phyloP scores from a whole-genome alignment of 2,329 filamentous ascomycete species.

The Botrytis fragariae region DNA sequence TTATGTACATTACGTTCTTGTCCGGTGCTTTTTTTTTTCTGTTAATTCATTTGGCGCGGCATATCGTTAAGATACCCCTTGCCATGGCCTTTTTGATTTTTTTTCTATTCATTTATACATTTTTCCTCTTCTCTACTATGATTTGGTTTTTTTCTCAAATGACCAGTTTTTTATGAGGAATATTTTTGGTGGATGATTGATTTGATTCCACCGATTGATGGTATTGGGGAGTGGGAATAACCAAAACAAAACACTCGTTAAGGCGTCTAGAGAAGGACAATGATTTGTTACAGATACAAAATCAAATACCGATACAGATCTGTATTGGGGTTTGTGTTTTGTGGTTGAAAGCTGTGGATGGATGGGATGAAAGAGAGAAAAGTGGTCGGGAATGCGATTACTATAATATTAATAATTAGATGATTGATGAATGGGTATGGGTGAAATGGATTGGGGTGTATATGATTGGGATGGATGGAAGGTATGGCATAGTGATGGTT shows the following conservation, averaged over 20 bases:
- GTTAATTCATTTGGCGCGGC: slow-evolving; percentile 17
- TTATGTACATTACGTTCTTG: slow-evolving; percentile 22
- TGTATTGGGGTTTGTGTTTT: background rate
- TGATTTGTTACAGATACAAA: background rate
- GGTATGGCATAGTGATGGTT: background rate
- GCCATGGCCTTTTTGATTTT: slow-evolving; percentile 9
- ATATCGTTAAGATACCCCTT: slow-evolving; percentile 21
- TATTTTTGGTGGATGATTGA: slow-evolving; percentile 1
- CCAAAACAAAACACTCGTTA: slow-evolving; percentile 17
- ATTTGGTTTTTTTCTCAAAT: background rate
- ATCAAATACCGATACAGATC: background rate
- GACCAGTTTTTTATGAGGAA: slow-evolving; percentile 5
- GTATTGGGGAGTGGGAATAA: background rate
- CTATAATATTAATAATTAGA: slow-evolving; percentile 17
- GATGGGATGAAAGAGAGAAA: background rate
- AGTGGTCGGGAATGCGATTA: background rate
- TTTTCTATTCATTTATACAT: slow-evolving; percentile 10
- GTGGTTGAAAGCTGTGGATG: background rate
- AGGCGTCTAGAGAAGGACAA: slow-evolving; percentile 8
- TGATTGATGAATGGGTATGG: slow-evolving; percentile 5
- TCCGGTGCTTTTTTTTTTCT: slow-evolving; percentile 10
- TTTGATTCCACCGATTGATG: slow-evolving; percentile 6
- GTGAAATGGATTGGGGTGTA: slow-evolving; percentile 9
- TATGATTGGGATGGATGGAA: slow-evolving; percentile 11
- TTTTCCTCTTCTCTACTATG: slow-evolving; percentile 5